phyloP scores from a whole-genome alignment of 73 alveolate genomes.

The Stentor roeselii region DNA sequence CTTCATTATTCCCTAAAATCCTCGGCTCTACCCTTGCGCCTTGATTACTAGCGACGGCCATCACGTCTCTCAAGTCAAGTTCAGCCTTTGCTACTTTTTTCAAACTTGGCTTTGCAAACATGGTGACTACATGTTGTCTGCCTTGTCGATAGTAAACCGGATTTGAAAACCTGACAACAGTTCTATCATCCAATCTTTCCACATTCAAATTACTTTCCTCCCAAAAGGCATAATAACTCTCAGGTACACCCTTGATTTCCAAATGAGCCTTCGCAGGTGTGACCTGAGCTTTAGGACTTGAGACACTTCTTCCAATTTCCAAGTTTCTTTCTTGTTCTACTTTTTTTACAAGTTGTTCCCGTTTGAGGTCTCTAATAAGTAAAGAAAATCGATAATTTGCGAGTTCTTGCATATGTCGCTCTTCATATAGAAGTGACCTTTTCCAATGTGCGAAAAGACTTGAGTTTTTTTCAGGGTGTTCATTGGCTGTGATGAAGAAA shows the following conservation, averaged over 20 bases:
- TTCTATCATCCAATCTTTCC: not conserved
- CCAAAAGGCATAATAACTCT: conserved; percentile 24
- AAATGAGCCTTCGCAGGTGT: not conserved
- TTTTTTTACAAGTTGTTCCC: conserved; percentile 26
- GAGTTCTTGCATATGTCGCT: conserved; percentile 18
- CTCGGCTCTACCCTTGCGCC: not conserved
- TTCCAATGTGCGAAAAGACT: conserved; percentile 1
- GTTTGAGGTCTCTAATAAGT: conserved; percentile 1
- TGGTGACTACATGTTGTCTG: not conserved
- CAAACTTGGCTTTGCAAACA: not conserved
- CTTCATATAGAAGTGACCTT: conserved; percentile 9
- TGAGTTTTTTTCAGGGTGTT: conserved; percentile 6
- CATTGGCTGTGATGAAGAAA: conserved; percentile 9
- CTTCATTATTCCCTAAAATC: not conserved
- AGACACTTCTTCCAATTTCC: not conserved
- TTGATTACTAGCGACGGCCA: conserved; percentile 16
- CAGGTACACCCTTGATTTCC: not conserved
- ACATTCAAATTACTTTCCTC: not conserved
- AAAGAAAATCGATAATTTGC: conserved; percentile 18
- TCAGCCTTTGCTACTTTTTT: not conserved
- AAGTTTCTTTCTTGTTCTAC: conserved; percentile 16
- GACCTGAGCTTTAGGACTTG: not conserved
- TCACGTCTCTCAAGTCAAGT: conserved; percentile 2
- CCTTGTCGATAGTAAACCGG: conserved; percentile 12
- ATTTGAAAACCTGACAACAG: not conserved